Evolutionary conservation across 2,329 filamentous ascomycete genomes (phyloP), one percentile per base, ranked within the genome.

Genomic region (Cyphellophora attinorum): DNA sequence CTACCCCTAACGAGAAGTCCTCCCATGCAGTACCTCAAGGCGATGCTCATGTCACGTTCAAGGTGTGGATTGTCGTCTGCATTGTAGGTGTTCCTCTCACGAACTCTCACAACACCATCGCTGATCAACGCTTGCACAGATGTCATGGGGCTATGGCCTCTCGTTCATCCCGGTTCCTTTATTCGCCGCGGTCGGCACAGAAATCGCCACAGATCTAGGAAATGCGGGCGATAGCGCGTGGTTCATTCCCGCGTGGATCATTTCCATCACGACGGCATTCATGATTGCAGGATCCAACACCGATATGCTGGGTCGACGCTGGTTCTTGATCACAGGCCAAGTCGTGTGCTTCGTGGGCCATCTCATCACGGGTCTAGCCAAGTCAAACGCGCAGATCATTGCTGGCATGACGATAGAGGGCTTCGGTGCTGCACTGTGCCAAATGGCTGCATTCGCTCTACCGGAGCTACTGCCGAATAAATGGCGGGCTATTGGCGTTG

Each of bases 271-370:
- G 1, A 27, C 33, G 11, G 30, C 35, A 16, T 39, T 41, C 29
- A 39, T 35, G 32, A 13, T 41, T 13, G 37, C 34, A 19, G 40
- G 40, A 11, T 34, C 40, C 13, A 68, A 68, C 47, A 65, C 61
- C 8, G 65, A 70, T 47, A 50, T 68, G 10, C 57, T 68, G 13
- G 64, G 66, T 11, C 58, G 66, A 36, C 54, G 63, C 19, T 66
- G 60, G 60, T 66, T 67, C 43, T 49, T 67, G 27, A 53, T 64
- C 2, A 47, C 54, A 15, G 64, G 64, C 12, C 65, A 66, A 39
- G 45, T 62, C 27, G 40, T 62, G 11, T 50, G 55, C 23, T 55
- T 56, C 32, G 39, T 60, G n/a, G 59, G 60, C 5, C 54, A 59
- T 38, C 54, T 63, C 10, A 44, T 64, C 3, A 58, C 56, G 11